These are phyloP conservation scores for Lipomyces japonicus DNA, from an alignment of 805 yeast genomes.

Conservation along the genomic window DNA sequence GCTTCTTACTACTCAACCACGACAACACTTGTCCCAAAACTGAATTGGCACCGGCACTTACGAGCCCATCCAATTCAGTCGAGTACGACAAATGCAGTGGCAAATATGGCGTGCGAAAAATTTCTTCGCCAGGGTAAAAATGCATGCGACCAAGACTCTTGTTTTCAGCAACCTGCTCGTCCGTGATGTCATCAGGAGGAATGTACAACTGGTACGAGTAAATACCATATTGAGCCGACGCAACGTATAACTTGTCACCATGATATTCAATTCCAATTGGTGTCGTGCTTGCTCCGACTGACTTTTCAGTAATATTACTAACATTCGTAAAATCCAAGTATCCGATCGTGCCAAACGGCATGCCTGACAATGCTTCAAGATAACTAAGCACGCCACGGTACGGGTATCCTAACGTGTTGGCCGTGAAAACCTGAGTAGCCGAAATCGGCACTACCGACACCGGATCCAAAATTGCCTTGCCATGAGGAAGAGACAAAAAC, in stretches of 20 bases:
- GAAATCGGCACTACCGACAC: constrained; percentile 18
- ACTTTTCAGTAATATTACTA: constrained; percentile 25
- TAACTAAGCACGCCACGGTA: constrained; percentile 8
- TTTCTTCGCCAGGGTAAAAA: constrained; percentile 26
- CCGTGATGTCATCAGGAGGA: constrained; percentile 21
- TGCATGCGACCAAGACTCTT: constrained; percentile 23
- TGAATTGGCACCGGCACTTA: constrained; percentile 12
- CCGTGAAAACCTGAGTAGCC: constrained; percentile 19
- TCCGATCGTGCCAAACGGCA: constrained; percentile 27
- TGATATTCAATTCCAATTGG: constrained; percentile 26
- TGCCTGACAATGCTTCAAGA: constrained; percentile 20
- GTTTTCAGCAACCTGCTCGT: constrained; percentile 22
- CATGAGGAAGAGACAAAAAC: constrained; percentile 20
- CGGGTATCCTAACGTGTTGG: constrained; percentile 27
- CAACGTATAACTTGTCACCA: constrained; percentile 19
- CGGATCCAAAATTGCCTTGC: constrained; percentile 25
- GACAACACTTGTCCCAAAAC: constrained; percentile 21
- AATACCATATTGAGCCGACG: constrained; percentile 21
- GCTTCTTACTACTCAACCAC: constrained; percentile 18
- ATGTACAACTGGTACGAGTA: constrained; percentile 21
- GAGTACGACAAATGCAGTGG: constrained; percentile 25
- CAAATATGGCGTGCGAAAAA: constrained; percentile 25
- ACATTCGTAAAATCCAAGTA: constrained; percentile 25
- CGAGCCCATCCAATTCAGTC: constrained; percentile 22
- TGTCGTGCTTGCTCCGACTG: constrained; percentile 22